A percentile compares a stretch with the other conserved stretches of the same genome.
phyloP scores from a whole-genome alignment of 106 monocot species.

The Dendrobium huoshanense region DNA sequence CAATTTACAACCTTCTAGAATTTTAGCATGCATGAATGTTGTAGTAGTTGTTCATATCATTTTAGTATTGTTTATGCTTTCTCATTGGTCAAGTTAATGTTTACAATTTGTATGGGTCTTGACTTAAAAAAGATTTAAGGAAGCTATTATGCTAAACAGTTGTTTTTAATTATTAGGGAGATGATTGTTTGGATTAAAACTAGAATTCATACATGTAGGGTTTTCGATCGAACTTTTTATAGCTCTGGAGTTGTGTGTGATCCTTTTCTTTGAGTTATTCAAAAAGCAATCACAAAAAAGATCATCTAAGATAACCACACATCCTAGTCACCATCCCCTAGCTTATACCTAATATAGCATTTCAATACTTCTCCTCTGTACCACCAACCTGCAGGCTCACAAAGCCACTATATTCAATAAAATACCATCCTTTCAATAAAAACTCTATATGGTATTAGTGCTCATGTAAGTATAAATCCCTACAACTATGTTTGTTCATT shows the following conservation, averaged over 20 bases:
- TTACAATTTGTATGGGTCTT: neutral
- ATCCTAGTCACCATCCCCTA: neutral
- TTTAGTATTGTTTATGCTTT: neutral
- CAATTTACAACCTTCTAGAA: neutral
- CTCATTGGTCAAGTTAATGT: neutral
- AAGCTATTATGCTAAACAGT: neutral
- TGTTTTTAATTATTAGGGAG: neutral
- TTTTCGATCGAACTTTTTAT: neutral
- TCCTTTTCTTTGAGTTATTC: neutral
- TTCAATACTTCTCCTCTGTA: neutral
- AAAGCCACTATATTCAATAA: neutral
- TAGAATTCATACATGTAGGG: neutral
- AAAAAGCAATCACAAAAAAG: neutral
- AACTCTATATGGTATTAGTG: no score
- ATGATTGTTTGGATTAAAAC: neutral
- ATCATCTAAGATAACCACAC: neutral
- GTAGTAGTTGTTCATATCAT: neutral
- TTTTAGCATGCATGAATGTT: neutral
- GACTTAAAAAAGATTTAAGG: neutral
- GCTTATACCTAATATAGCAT: neutral
- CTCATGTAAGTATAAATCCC: no score
- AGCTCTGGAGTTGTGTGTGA: neutral
- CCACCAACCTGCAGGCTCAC: neutral
- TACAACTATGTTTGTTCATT: no score
- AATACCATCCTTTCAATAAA: neutral